Percentiles rank a stretch among this genome's conserved stretches.
These are phyloP conservation scores for Trichoderma reesei DNA, from an alignment of 495 filamentous ascomycete genomes.

Conservation along the genomic window DNA sequence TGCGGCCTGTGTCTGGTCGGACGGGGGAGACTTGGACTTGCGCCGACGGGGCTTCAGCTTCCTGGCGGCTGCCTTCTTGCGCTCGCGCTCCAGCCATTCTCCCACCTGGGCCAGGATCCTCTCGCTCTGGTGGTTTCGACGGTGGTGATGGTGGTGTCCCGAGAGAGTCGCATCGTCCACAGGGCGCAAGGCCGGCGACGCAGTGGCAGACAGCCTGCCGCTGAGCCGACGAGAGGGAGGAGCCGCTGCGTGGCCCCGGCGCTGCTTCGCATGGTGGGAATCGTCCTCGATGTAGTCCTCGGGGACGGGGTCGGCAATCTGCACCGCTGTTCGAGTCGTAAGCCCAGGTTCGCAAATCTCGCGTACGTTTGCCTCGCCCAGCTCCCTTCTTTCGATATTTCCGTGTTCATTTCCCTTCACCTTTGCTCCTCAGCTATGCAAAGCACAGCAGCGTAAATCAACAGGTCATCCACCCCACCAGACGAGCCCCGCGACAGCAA, in stretches of 20 bases:
- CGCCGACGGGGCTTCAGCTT: slow-evolving; percentile 31
- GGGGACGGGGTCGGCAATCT: slow-evolving; percentile 38
- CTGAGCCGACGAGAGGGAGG: neutral
- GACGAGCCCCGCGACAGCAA: neutral
- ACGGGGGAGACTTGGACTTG: slow-evolving; percentile 19
- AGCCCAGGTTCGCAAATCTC: slow-evolving; percentile 1
- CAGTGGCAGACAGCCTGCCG: slow-evolving; percentile 17
- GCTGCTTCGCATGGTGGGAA: slow-evolving; percentile 31
- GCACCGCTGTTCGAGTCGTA: slow-evolving; percentile 32
- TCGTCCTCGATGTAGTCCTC: slow-evolving; percentile 26
- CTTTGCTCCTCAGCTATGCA: too few relatives aligned
- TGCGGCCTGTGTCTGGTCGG: slow-evolving; percentile 15
- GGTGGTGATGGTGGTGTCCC: slow-evolving; percentile 26
- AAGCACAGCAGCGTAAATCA: neutral
- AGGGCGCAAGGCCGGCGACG: slow-evolving; percentile 19
- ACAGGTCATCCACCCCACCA: neutral
- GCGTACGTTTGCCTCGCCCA: neutral
- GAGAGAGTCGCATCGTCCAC: slow-evolving; percentile 24
- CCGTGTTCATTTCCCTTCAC: too few relatives aligned
- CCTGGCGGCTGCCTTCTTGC: slow-evolving; percentile 47
- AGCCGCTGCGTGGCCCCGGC: slow-evolving; percentile 15
- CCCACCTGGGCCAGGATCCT: slow-evolving; percentile 60
- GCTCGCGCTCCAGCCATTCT: slow-evolving; percentile 74
- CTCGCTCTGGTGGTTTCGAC: slow-evolving; percentile 30
- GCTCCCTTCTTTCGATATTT: neutral